Percentiles rank a stretch among this genome's conserved stretches.
phyloP scores from a whole-genome alignment of 441 rosid genomes.

The Euphorbia celastroides region DNA sequence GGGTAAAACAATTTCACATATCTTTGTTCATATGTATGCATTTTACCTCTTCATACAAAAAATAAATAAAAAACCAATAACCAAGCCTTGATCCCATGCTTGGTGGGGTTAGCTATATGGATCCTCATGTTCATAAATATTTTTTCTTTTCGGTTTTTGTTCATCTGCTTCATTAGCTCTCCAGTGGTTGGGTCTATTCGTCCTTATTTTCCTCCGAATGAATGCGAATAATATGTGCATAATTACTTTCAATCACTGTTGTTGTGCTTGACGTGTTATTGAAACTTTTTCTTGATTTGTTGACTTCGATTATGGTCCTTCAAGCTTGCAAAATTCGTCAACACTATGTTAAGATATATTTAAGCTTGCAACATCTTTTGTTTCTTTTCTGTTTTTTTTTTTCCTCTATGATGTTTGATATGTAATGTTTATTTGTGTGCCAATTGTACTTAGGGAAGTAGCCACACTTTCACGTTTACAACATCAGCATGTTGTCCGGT shows the following conservation, averaged over 20 bases:
- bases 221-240: background rate
- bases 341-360: constrained; percentile 7
- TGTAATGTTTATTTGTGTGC: constrained; percentile 24
- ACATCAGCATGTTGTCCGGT: constrained; percentile 97
- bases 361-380: constrained; percentile 13
- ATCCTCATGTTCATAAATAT: background rate
- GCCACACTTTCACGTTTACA: constrained; percentile 96
- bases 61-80: no score
- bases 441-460: constrained; percentile 68
- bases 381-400: constrained; percentile 9
- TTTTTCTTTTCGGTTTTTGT: background rate
- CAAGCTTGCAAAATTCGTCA: background rate
- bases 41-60: no score
- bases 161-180: background rate
- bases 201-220: no score
- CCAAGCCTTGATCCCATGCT: no score
- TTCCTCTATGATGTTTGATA: background rate
- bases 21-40: no score
- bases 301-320: background rate
- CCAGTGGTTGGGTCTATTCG: no score
- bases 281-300: background rate
- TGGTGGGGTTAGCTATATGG: no score
- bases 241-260: background rate
- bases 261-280: background rate
- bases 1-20: no score